These are phyloP conservation scores for Eurotiales sp. DNA, from an alignment of 2,329 filamentous ascomycete species.

Conservation along the genomic window DNA sequence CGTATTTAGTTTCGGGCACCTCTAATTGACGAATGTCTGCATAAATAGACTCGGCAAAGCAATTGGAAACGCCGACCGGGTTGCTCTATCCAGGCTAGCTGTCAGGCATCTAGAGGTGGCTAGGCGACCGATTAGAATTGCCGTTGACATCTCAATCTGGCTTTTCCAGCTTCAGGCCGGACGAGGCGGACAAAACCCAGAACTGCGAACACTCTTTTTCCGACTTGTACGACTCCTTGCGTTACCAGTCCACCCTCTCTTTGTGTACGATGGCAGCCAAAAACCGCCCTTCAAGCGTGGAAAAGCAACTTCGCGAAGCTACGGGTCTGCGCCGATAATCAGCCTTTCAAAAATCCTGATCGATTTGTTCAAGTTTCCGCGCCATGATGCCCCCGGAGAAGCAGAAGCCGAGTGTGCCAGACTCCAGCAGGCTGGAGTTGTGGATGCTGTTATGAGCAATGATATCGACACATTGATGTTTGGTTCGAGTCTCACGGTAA, in stretches of 20 bases:
- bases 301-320: slow-evolving; percentile 55
- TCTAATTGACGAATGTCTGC: no score
- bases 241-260: slow-evolving; percentile 78
- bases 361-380: slow-evolving; percentile 76
- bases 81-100: slow-evolving; percentile 79
- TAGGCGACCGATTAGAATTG: slow-evolving; percentile 72
- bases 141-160: slow-evolving; percentile 96
- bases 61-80: slow-evolving; percentile 73
- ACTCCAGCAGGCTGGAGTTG: slow-evolving; percentile 73
- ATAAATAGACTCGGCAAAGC: slow-evolving; percentile 80
- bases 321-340: slow-evolving; percentile 63
- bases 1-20: no score
- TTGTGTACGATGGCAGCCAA: slow-evolving; percentile 84
- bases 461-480: slow-evolving; percentile 99
- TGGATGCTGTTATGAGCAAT: slow-evolving; percentile 91
- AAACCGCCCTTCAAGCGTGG: slow-evolving; percentile 87
- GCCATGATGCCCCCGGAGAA: slow-evolving; percentile 86
- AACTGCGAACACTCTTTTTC: slow-evolving; percentile 88
- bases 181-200: slow-evolving; percentile 82
- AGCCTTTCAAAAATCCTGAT: slow-evolving; percentile 80
- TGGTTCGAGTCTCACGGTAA: slow-evolving; percentile 72
- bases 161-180: slow-evolving; percentile 88
- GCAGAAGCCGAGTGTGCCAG: slow-evolving; percentile 94
- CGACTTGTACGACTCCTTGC: slow-evolving; percentile 73
- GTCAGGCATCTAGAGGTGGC: slow-evolving; percentile 69